Evolutionary conservation across 1,284 basidiomycete genomes (phyloP).

Genomic region (Taiwanofungus camphoratus): DNA sequence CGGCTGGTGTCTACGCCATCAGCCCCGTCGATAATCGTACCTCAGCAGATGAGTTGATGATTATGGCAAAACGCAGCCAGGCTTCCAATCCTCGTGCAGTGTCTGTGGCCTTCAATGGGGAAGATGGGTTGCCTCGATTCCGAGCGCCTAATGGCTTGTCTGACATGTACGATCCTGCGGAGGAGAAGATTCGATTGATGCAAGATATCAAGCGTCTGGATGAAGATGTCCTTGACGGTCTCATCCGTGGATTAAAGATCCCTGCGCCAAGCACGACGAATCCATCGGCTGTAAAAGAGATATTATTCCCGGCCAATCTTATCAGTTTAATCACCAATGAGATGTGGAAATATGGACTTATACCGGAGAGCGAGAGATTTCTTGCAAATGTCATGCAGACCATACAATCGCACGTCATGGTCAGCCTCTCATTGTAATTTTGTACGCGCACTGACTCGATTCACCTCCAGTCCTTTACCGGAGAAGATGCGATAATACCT

Average conservation of each 20-base stretch:
- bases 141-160: conserved; percentile 52
- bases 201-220: conserved; percentile 90
- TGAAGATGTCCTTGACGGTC: conserved; percentile 89
- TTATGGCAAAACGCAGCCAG: conserved; percentile 70
- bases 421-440: conserved; percentile 33
- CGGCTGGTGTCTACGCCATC: conserved; percentile 73
- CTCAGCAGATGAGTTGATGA: conserved; percentile 77
- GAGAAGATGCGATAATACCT: conserved; percentile 93
- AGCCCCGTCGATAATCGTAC: conserved; percentile 57
- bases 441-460: conserved; percentile 10
- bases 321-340: conserved; percentile 98
- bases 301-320: conserved; percentile 98
- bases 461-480: conserved; percentile 69
- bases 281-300: conserved; percentile 93
- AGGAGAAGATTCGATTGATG: conserved; percentile 93
- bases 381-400: conserved; percentile 99
- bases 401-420: conserved; percentile 97
- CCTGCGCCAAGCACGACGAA: conserved; percentile 88
- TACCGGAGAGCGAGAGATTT: conserved; percentile 96
- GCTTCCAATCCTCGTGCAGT: conserved; percentile 82
- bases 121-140: conserved; percentile 65
- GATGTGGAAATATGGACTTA: conserved; percentile 99
- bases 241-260: conserved; percentile 91
- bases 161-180: conserved; percentile 79
- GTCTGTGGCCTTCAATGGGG: conserved; percentile 84